A percentile compares a stretch with the other conserved stretches of the same genome.
phyloP scores from a whole-genome alignment of 2,329 filamentous ascomycete genomes.

The Diaporthe amygdali region DNA sequence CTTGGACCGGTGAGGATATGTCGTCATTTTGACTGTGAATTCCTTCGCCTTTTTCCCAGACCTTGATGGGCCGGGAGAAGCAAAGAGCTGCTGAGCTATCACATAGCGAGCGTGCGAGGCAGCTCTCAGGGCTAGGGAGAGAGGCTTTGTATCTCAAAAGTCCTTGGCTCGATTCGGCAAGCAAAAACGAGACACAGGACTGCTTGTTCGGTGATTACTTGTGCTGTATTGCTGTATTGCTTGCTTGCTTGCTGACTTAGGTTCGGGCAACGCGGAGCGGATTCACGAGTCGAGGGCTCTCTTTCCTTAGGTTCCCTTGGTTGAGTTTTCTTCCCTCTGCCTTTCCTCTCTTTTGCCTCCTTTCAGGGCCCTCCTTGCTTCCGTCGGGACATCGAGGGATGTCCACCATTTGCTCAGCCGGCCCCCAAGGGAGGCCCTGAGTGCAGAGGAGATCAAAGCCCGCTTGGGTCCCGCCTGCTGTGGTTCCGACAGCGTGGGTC shows the following conservation, averaged over 20 bases:
- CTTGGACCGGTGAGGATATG: neutral
- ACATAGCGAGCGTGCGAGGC: neutral
- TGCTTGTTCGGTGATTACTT: neutral
- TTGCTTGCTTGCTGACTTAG: too few relatives aligned
- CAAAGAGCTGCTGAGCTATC: neutral
- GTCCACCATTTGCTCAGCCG: neutral
- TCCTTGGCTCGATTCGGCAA: neutral
- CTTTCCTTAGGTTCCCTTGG: neutral
- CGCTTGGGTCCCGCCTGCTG: neutral
- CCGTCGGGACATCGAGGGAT: neutral
- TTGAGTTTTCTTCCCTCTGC: too few relatives aligned
- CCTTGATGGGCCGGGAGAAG: neutral
- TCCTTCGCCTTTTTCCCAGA: neutral
- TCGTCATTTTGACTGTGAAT: slow-evolving; percentile 3
- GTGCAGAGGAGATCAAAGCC: neutral
- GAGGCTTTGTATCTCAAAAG: neutral
- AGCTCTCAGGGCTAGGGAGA: neutral
- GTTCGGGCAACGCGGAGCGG: neutral
- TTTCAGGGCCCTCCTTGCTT: slow-evolving; percentile 2
- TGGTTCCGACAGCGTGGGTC: slow-evolving; percentile 10
- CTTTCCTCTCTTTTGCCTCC: neutral
- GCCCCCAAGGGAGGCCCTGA: neutral
- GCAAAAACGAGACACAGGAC: slow-evolving; percentile 3
- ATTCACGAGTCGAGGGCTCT: neutral
- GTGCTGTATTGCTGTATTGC: neutral